Evolutionary conservation across 2,329 filamentous ascomycete species (phyloP), one percentile per base, ranked within the genome.

Genomic region (Sclerotinia trifoliorum): DNA sequence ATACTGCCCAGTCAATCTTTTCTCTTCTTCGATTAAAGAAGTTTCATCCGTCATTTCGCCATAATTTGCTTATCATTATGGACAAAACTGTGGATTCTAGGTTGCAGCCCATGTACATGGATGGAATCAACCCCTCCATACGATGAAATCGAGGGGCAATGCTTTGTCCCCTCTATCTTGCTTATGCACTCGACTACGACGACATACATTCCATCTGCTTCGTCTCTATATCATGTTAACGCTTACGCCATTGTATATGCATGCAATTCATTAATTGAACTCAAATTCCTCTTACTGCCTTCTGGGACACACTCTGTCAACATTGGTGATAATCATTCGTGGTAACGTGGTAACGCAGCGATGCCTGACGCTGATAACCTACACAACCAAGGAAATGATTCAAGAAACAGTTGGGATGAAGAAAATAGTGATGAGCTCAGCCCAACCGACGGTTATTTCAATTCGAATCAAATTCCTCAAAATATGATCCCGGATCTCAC

Each of bases 361-460:
- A 68, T 68, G 66, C 19, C 66, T 44, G 66, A 71, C 10, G 71
- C 74, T 51, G 73, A 76, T 49, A 71, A 75, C 68, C 49, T 74
- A 10, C 71, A 74, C 67, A 72, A 71, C 21, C 66, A 70, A n/a
- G 69, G 72, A 21, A 26, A 66, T 15, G 71, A 73, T 64, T 68
- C 70, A 3, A 73, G 74, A 62, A 13, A 51, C 32, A 39, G 13
- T 39, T 26, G 60, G n/a, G n/a, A 39, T 8, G 46, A 21, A 51
- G 21, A 62, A 5, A 19, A 49, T 26, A 75, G 73, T 67, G 70
- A 76, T 29, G 73, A 73, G 32, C 69, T 77, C 17, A 74, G 70
- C 52, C 76, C 76, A 15, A 68, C 71, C 19, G 72, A 77, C 74
- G 75, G 76, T 29, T 77, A 77, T 68, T 77, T 77, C 68, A 69